Percentiles rank a stretch among this genome's conserved stretches.
phyloP scores from a whole-genome alignment of 202 grass and related monocot genomes.

The Setaria viridis region DNA sequence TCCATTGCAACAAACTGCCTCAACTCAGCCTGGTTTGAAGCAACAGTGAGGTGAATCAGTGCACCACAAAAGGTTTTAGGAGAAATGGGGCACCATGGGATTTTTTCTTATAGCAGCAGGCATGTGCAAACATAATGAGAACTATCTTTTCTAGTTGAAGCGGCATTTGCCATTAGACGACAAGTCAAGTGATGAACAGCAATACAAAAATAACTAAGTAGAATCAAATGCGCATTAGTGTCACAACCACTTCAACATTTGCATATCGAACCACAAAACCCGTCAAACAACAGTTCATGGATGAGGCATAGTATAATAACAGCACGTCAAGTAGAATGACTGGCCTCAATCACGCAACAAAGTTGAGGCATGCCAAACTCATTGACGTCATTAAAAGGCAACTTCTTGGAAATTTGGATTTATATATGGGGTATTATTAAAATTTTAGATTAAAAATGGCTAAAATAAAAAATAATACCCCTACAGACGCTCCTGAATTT shows the following conservation, averaged over 20 bases:
- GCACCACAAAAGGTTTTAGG: slow-evolving; percentile 64
- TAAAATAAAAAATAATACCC: no score
- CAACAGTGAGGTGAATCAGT: slow-evolving; percentile 81
- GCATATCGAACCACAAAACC: neutral
- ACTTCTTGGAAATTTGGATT: no score
- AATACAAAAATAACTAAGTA: neutral
- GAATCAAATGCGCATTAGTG: neutral
- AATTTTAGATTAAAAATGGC: no score
- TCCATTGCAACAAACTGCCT: slow-evolving; percentile 95
- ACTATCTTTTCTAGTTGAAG: slow-evolving; percentile 18
- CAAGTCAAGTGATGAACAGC: slow-evolving; percentile 19
- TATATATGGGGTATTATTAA: no score
- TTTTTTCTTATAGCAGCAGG: neutral
- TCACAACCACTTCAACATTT: slow-evolving; percentile 15
- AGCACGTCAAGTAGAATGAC: no score
- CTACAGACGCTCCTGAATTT: no score
- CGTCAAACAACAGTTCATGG: neutral
- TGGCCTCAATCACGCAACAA: no score
- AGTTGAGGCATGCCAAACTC: no score
- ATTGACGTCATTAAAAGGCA: no score
- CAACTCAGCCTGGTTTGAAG: slow-evolving; percentile 71
- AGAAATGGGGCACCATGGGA: slow-evolving; percentile 9
- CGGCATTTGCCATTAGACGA: slow-evolving; percentile 7
- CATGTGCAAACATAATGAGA: neutral
- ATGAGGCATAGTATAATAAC: neutral